Percentiles rank a stretch among this genome's conserved stretches.
These are phyloP conservation scores for Grammothele lineata DNA, from an alignment of 768 basidiomycete genomes.

Conservation along the genomic window DNA sequence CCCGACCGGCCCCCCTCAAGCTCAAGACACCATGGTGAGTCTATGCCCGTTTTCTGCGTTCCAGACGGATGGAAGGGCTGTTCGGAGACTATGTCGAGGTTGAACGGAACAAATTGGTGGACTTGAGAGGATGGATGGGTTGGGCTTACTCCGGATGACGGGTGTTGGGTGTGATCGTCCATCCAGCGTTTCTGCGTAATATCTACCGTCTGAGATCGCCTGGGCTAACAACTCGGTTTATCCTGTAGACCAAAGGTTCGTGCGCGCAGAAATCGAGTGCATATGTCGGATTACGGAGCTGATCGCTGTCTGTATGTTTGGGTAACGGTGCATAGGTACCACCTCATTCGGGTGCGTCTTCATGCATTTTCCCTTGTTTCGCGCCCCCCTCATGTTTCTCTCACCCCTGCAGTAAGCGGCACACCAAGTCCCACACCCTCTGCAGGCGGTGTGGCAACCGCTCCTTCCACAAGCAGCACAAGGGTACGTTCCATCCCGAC, in stretches of 20 bases:
- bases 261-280: conserved; percentile 20
- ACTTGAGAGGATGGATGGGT: conserved; percentile 31
- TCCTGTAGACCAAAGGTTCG: conserved; percentile 82
- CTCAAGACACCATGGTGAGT: conserved; percentile 45
- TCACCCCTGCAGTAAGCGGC: conserved; percentile 70
- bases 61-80: conserved; percentile 6
- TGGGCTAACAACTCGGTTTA: conserved; percentile 15
- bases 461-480: conserved; percentile 98
- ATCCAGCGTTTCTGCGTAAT: conserved; percentile 4
- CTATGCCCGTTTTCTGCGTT: conserved; percentile 12
- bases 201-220: conserved; percentile 10
- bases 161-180: conserved; percentile 6
- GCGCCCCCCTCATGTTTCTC: conserved; percentile 1
- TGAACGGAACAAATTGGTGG: conserved; percentile 20
- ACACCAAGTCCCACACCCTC: conserved; percentile 95
- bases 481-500: conserved; percentile 57
- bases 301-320: conserved; percentile 14
- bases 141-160: conserved; percentile 31
- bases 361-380: not conserved
- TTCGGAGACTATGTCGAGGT: conserved; percentile 5
- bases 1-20: conserved; percentile 25
- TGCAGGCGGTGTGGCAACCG: conserved; percentile 96
- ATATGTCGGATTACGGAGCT: conserved; percentile 6
- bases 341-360: conserved; percentile 87
- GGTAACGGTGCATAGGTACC: conserved; percentile 57